Percentiles rank a stretch among this genome's conserved stretches.
Evolutionary conservation across 106 monocot species (phyloP).

Genomic region (Phalaenopsis equestris): DNA sequence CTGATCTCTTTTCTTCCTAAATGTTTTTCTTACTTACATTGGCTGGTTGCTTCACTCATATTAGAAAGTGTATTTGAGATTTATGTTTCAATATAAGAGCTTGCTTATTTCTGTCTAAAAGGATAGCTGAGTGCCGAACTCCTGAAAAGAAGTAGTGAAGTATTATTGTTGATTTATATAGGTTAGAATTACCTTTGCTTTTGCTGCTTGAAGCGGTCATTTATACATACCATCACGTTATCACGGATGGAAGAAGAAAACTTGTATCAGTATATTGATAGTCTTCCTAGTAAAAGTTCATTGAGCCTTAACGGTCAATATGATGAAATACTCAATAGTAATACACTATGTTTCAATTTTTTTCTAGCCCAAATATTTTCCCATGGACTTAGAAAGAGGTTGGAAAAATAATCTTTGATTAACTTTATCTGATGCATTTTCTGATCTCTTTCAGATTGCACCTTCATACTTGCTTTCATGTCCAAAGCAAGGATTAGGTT

Average conservation of each 20-base stretch:
- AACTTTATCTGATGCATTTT: not conserved
- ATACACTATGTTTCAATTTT: not conserved
- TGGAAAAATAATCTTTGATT: not conserved
- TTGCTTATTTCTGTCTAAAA: not conserved
- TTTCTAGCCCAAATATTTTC: not conserved
- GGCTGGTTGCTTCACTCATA: not conserved
- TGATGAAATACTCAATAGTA: not conserved
- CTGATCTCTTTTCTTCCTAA: not conserved
- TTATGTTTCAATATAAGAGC: too few relatives aligned
- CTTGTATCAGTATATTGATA: not conserved
- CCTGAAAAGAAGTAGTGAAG: not conserved
- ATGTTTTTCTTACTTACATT: not conserved
- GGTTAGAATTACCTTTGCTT: too few relatives aligned
- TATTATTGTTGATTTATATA: too few relatives aligned
- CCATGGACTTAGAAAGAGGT: not conserved
- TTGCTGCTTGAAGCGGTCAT: too few relatives aligned
- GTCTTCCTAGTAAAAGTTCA: not conserved
- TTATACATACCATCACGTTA: not conserved
- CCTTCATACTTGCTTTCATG: slow-evolving; percentile 88
- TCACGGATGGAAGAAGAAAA: not conserved
- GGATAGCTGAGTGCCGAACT: not conserved
- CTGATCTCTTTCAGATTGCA: slow-evolving; percentile 56
- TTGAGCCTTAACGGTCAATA: not conserved
- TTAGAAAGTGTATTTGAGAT: too few relatives aligned
- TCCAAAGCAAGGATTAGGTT: slow-evolving; percentile 78